Evolutionary conservation across 2,329 filamentous ascomycete species (phyloP).

Genomic region (Hymenoscyphus fraxineus): DNA sequence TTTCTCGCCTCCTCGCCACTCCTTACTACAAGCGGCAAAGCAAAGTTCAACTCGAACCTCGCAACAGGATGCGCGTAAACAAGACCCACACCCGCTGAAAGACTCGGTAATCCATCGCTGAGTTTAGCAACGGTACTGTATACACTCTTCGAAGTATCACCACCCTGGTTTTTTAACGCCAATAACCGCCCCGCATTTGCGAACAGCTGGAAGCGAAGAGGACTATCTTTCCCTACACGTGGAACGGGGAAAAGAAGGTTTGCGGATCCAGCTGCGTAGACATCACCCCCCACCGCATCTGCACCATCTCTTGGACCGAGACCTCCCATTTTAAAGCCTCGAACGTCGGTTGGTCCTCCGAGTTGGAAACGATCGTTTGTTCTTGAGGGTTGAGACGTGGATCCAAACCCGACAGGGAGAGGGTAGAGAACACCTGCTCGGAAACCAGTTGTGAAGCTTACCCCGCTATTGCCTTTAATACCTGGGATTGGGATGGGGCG

Average conservation of each 20-base stretch:
- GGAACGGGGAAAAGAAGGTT: slow-evolving; percentile 85
- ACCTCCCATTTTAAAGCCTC: slow-evolving; percentile 86
- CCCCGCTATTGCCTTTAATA: slow-evolving; percentile 64
- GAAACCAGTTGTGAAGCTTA: slow-evolving; percentile 79
- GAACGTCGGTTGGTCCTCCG: slow-evolving; percentile 89
- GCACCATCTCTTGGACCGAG: slow-evolving; percentile 81
- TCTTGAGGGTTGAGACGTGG: slow-evolving; percentile 61
- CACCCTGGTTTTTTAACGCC: slow-evolving; percentile 55
- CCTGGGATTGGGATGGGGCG: slow-evolving; percentile 70
- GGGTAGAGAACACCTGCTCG: slow-evolving; percentile 82
- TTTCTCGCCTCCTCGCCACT: slow-evolving; percentile 85
- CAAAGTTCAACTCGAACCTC: slow-evolving; percentile 94
- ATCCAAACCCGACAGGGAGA: slow-evolving; percentile 59
- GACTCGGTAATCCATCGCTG: slow-evolving; percentile 71
- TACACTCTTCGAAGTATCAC: slow-evolving; percentile 36
- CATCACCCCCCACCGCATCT: slow-evolving; percentile 85
- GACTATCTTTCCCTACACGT: slow-evolving; percentile 74
- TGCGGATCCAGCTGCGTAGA: slow-evolving; percentile 85
- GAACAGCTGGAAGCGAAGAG: slow-evolving; percentile 84
- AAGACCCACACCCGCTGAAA: slow-evolving; percentile 81
- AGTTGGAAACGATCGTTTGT: slow-evolving; percentile 95
- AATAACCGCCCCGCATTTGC: slow-evolving; percentile 85
- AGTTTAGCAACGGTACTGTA: slow-evolving; percentile 65
- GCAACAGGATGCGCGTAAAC: slow-evolving; percentile 95
- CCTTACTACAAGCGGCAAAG: slow-evolving; percentile 75